Conservation (phyloP, 768 basidiomycete genomes). For the Suillus variegatus region DNA sequence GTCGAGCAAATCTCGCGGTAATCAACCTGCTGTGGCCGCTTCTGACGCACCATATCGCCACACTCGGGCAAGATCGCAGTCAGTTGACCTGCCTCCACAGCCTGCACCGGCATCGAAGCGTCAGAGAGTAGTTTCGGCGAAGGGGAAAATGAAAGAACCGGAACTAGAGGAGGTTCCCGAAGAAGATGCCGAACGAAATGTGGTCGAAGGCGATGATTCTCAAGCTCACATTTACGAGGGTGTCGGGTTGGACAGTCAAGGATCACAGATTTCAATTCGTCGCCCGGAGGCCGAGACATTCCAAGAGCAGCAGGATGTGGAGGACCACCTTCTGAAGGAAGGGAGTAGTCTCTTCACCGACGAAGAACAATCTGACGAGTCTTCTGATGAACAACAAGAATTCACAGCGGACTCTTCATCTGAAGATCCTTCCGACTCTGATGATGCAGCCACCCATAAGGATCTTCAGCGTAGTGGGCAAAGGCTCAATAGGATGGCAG, state of each 20-base stretch:
- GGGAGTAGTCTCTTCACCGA: not conserved
- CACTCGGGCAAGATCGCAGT: conserved; percentile 24
- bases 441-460: conserved; percentile 30
- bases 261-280: not conserved
- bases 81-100: conserved; percentile 17
- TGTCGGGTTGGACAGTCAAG: not conserved
- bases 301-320: conserved; percentile 25
- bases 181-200: not conserved
- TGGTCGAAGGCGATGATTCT: not conserved
- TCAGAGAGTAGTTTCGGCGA: conserved; percentile 3
- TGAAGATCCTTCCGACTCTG: conserved; percentile 26
- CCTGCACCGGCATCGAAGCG: not conserved
- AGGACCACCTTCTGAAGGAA: conserved; percentile 21
- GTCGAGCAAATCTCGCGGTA: not conserved
- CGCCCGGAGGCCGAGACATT: conserved; percentile 12
- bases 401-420: conserved; percentile 1
- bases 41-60: conserved; percentile 18
- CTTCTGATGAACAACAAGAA: not conserved
- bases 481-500: conserved; percentile 20
- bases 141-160: conserved; percentile 9
- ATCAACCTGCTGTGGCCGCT: not conserved
- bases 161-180: conserved; percentile 13
- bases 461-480: conserved; percentile 15
- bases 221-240: not conserved
- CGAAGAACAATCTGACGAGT: not conserved